These are phyloP conservation scores for Nidula microcarpa DNA, from an alignment of 768 basidiomycete species.

Conservation along the genomic window DNA sequence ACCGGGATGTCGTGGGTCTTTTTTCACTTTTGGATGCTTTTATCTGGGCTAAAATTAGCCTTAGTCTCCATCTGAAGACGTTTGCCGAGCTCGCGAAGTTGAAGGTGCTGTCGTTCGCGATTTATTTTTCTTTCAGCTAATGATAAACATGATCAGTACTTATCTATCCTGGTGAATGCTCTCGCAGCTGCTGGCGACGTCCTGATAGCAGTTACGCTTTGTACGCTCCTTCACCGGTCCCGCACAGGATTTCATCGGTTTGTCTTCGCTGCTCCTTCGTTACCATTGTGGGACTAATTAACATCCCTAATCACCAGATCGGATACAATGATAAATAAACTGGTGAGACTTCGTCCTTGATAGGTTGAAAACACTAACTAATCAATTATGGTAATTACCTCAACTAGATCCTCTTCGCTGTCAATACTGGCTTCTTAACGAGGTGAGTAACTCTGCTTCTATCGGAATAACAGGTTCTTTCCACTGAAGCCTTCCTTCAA, in stretches of 20 bases:
- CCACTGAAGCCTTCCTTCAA: constrained; percentile 7
- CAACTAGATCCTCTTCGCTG: constrained; percentile 38
- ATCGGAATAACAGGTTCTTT: too few species aligned
- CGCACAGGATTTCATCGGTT: constrained; percentile 48
- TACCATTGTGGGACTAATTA: background rate
- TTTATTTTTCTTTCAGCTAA: too few species aligned
- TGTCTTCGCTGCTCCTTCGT: background rate
- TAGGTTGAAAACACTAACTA: background rate
- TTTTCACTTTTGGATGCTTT: background rate
- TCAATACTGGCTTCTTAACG: constrained; percentile 38
- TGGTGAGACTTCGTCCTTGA: constrained; percentile 20
- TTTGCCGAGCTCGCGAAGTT: constrained; percentile 28
- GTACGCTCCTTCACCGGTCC: constrained; percentile 35
- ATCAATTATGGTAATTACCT: background rate
- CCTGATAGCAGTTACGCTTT: constrained; percentile 40
- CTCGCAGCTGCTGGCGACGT: constrained; percentile 43
- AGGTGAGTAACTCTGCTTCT: constrained; percentile 12
- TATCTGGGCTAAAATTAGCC: background rate
- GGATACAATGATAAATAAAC: constrained; percentile 43
- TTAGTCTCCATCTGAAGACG: constrained; percentile 26
- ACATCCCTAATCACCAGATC: constrained; percentile 22
- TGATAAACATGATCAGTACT: constrained; percentile 13
- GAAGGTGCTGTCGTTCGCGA: constrained; percentile 20
- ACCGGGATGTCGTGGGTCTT: constrained; percentile 27
- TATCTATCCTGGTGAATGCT: constrained; percentile 42